These are phyloP conservation scores for Dissophora ornata DNA, from an alignment of 192 early-diverging fungal genomes.

Conservation along the genomic window DNA sequence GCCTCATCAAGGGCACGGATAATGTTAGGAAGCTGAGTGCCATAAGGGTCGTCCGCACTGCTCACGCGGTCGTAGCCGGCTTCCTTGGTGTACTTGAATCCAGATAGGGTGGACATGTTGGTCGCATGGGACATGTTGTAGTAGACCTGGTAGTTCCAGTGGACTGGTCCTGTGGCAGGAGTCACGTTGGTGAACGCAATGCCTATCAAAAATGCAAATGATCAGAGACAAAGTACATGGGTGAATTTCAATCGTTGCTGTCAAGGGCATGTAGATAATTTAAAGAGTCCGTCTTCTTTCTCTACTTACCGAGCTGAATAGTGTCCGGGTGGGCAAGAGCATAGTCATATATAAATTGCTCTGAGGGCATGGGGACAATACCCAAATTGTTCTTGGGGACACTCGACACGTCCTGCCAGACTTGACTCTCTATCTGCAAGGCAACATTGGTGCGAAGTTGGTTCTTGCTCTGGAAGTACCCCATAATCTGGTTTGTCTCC, in stretches of 20 bases:
- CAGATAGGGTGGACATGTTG: slow-evolving; percentile 69
- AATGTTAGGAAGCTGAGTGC: slow-evolving; percentile 31
- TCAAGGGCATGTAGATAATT: too few species aligned
- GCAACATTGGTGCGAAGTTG: slow-evolving; percentile 22
- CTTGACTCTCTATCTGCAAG: slow-evolving; percentile 20
- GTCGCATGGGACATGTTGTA: slow-evolving; percentile 68
- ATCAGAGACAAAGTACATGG: neutral
- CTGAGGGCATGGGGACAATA: slow-evolving; percentile 65
- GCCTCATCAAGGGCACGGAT: slow-evolving; percentile 42
- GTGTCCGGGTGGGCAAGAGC: slow-evolving; percentile 70
- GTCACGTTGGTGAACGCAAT: slow-evolving; percentile 40
- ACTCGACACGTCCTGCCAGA: slow-evolving; percentile 25
- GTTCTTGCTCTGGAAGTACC: slow-evolving; percentile 43
- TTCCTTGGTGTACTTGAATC: slow-evolving; percentile 38
- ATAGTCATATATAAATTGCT: slow-evolving; percentile 76
- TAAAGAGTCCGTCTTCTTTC: too few species aligned
- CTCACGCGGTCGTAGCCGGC: slow-evolving; percentile 19
- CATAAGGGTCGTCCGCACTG: slow-evolving; percentile 24
- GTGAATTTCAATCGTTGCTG: too few species aligned
- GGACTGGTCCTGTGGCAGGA: slow-evolving; percentile 37
- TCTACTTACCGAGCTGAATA: slow-evolving; percentile 71
- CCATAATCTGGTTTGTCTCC: slow-evolving; percentile 45
- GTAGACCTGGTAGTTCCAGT: slow-evolving; percentile 79
- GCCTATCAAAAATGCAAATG: slow-evolving; percentile 8
- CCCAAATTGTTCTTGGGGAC: slow-evolving; percentile 55